These are phyloP conservation scores for Coniosporium apollinis DNA, from an alignment of 495 filamentous ascomycete species.

Conservation along the genomic window DNA sequence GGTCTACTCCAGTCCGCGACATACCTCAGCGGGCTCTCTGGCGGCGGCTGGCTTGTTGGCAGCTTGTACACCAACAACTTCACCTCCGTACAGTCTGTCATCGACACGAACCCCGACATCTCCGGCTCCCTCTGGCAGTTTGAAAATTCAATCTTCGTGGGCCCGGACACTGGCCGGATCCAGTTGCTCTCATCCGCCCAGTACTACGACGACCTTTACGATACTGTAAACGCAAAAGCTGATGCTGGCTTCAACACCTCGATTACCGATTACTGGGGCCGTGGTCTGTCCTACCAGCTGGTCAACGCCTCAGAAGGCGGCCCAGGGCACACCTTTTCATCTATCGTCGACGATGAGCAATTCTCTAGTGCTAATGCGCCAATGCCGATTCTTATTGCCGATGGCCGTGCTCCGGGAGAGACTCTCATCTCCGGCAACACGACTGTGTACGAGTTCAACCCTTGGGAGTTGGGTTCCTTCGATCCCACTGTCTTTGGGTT, in stretches of 20 bases:
- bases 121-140: conserved; percentile 56
- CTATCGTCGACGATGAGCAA: conserved; percentile 49
- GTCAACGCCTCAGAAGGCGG: conserved; percentile 66
- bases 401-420: conserved; percentile 52
- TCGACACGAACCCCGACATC: conserved; percentile 27
- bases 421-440: conserved; percentile 52
- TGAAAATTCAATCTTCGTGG: conserved; percentile 57
- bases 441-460: conserved; percentile 75
- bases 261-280: conserved; percentile 80
- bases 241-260: conserved; percentile 58
- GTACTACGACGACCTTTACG: conserved; percentile 51
- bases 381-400: conserved; percentile 68
- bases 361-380: conserved; percentile 60
- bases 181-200: conserved; percentile 29
- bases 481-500: conserved; percentile 75
- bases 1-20: conserved; percentile 73
- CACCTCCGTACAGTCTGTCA: conserved; percentile 48
- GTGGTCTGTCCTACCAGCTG: conserved; percentile 69
- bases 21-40: conserved; percentile 72
- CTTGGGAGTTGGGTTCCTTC: conserved; percentile 71
- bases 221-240: conserved; percentile 46
- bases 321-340: conserved; percentile 70
- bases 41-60: conserved; percentile 77
- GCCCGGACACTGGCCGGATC: conserved; percentile 36
- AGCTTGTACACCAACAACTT: conserved; percentile 86